Percentiles rank a stretch among this genome's conserved stretches.
phyloP scores from a whole-genome alignment of 305 asterid species.

The Fraxinus ornus region DNA sequence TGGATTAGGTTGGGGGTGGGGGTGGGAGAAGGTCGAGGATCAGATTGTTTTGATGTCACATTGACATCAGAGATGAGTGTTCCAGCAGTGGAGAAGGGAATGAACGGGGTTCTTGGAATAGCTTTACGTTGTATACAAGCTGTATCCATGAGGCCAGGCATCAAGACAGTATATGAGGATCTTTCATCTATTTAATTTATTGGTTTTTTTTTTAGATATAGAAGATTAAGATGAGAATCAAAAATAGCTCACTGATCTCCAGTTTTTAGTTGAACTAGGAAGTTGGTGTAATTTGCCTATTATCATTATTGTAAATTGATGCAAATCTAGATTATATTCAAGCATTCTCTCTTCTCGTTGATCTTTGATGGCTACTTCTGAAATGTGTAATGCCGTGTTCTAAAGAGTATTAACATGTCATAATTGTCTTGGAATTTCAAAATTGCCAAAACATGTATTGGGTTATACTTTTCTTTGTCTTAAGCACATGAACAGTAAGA shows the following conservation, averaged over 20 bases:
- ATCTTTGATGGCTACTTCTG: background rate
- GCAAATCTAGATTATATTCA: slow-evolving; percentile 25
- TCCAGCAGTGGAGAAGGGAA: slow-evolving; percentile 69
- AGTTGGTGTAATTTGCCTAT: slow-evolving; percentile 31
- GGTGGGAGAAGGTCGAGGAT: slow-evolving; percentile 78
- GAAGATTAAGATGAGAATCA: slow-evolving; percentile 49
- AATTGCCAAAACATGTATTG: background rate
- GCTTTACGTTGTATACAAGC: slow-evolving; percentile 74
- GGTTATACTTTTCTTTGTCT: background rate
- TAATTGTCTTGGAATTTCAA: background rate
- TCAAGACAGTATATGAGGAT: slow-evolving; percentile 89
- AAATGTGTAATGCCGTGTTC: background rate
- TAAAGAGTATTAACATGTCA: background rate
- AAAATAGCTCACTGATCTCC: slow-evolving; percentile 78
- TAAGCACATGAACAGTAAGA: background rate
- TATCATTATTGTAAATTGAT: slow-evolving; percentile 52
- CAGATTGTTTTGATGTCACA: slow-evolving; percentile 65
- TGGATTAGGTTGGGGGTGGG: slow-evolving; percentile 92
- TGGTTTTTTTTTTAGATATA: slow-evolving; percentile 25
- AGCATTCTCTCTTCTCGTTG: background rate
- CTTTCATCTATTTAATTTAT: slow-evolving; percentile 71
- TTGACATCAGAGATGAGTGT: slow-evolving; percentile 50
- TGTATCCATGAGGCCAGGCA: slow-evolving; percentile 90
- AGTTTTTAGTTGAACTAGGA: slow-evolving; percentile 41
- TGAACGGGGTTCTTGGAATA: slow-evolving; percentile 83